Conservation (phyloP, 1,139 yeast genomes). For the Blastobotrys arbuscula region DNA sequence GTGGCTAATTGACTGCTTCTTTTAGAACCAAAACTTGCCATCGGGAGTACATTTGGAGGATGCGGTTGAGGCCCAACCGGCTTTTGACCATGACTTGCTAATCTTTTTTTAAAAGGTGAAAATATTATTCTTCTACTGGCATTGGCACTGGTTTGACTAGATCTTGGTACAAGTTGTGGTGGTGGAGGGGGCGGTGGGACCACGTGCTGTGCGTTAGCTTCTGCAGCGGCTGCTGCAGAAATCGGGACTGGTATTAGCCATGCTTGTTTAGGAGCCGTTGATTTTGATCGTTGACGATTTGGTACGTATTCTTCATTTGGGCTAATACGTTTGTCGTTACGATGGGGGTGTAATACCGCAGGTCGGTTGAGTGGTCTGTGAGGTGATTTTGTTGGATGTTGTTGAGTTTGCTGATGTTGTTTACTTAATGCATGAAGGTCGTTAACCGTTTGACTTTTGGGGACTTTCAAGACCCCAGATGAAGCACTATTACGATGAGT, state of each 20-base stretch:
- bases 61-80: conserved; percentile 3
- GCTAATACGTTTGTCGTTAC: not conserved
- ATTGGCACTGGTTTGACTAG: conserved; percentile 20
- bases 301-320: conserved; percentile 2
- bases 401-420: not conserved
- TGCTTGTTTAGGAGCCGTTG: conserved; percentile 21
- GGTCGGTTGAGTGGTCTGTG: conserved; percentile 16
- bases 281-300: conserved; percentile 20
- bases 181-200: not conserved
- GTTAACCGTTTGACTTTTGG: conserved; percentile 6
- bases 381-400: conserved; percentile 11
- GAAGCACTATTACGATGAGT: conserved; percentile 2
- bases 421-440: not conserved
- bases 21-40: not conserved
- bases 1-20: not conserved
- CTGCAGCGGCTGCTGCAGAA: conserved; percentile 8
- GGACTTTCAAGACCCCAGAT: conserved; percentile 8
- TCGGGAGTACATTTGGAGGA: not conserved
- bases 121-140: conserved; percentile 25
- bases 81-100: conserved; percentile 11
- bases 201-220: not conserved
- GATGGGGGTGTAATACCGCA: conserved; percentile 16
- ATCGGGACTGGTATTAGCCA: conserved; percentile 2
- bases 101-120: conserved; percentile 21
- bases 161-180: conserved; percentile 7